A percentile compares a stretch with the other conserved stretches of the same genome.
These are phyloP conservation scores for Pyrenochaeta sp. DNA, from an alignment of 2,329 filamentous ascomycete species.

Conservation along the genomic window DNA sequence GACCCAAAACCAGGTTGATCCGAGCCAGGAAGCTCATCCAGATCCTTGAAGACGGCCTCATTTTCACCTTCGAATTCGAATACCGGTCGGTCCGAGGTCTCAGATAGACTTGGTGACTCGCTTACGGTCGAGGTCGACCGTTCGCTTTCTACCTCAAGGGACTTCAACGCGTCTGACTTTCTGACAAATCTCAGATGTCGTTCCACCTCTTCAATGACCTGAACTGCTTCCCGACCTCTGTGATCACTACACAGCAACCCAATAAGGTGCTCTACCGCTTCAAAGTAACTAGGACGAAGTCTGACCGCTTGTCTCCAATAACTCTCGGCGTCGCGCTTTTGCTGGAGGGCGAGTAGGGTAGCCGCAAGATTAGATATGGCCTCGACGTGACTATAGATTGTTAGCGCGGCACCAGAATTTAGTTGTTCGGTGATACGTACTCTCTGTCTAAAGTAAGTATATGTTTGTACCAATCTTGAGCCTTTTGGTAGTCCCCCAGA, in stretches of 20 bases:
- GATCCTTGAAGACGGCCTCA: constrained; percentile 50
- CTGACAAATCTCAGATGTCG: constrained; percentile 66
- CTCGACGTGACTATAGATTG: constrained; percentile 76
- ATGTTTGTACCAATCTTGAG: constrained; percentile 76
- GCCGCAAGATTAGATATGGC: constrained; percentile 93
- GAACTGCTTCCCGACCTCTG: constrained; percentile 82
- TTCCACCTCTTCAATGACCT: constrained; percentile 87
- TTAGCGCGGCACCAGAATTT: constrained; percentile 21
- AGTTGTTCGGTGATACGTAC: constrained; percentile 44
- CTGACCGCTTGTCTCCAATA: constrained; percentile 88
- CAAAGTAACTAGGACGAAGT: constrained; percentile 85
- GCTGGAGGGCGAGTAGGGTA: constrained; percentile 82
- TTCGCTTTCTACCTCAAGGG: constrained; percentile 66
- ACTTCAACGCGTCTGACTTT: constrained; percentile 57
- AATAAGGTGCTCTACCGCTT: constrained; percentile 93
- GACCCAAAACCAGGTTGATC: constrained; percentile 70
- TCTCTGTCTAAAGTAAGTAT: constrained; percentile 67
- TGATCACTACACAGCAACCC: constrained; percentile 84
- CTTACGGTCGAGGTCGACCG: constrained; percentile 67
- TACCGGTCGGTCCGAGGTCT: constrained; percentile 63
- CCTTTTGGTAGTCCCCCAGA: constrained; percentile 81
- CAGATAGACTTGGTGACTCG: constrained; percentile 62
- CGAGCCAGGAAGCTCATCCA: constrained; percentile 51
- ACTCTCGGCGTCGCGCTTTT: constrained; percentile 82
- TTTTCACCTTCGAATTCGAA: constrained; percentile 62